Base-by-base conservation (phyloP, 148 eudicot genomes). In the Polygonum aviculare region DNA sequence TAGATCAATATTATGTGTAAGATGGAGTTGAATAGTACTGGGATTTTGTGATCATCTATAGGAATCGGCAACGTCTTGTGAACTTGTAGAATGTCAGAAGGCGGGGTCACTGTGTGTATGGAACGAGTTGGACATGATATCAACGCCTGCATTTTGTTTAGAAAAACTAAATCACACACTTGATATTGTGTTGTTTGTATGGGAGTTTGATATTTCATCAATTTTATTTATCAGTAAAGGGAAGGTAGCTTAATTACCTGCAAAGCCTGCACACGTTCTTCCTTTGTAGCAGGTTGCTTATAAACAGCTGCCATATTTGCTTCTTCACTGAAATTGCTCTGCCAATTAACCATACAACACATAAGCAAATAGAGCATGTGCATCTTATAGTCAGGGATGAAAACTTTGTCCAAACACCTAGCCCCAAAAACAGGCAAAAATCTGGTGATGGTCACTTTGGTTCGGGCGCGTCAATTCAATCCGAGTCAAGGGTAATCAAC, bases 41-140 rank as follows among this genome's bases (percentile, higher is more conserved):
- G 90, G 69, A 82, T 74, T 74, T 74, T 84, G 47, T 79, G 70
- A 69, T 75, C 80, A 44, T 84, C 75, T 44, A 87, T 71, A 48
- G 85, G 82, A 72, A 82, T 82, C 0, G 90, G 90, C 52, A 87
- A 78, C 22, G 87, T 87, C 75, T 83, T 84, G 50, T 87, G 86
- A 84, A 81, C 90, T 62, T 81, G 81, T 51, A 77, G 39, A 62
- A 87, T 82, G 77, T 84, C 90, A 59, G 33, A 65, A 69, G 80
- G 76, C 73, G 86, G 86, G 40, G 77, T 78, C 79, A 81, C 83
- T 16, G 87, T 87, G 74, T 72, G 81, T 74, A 87, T 87, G 3
- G 90, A 87, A 81, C 74, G 84, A 54, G 90, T 84, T 35, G 90
- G 90, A 72, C 87, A 87, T 77, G 90, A 82, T 44, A 87, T 77